These are phyloP conservation scores for Aspergillus avenaceus DNA, from an alignment of 495 filamentous ascomycete species.

Conservation along the genomic window DNA sequence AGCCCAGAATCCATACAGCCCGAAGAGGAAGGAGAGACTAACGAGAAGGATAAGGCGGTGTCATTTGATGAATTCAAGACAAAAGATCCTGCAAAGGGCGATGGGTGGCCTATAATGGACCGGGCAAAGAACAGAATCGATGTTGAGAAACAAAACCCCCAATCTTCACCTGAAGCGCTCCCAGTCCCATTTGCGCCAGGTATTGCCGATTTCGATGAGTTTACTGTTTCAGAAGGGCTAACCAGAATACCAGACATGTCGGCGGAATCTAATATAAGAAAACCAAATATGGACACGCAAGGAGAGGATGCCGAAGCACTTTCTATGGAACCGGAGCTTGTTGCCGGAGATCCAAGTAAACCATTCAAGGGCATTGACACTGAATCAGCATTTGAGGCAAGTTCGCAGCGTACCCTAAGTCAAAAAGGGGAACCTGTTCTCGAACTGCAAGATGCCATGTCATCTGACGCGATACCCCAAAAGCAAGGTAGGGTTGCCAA, in stretches of 20 bases:
- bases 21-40: no score
- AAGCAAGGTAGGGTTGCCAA: slow-evolving; percentile 28
- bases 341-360: not conserved
- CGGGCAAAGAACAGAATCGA: slow-evolving; percentile 31
- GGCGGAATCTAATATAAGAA: not conserved
- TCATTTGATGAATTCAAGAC: slow-evolving; percentile 8
- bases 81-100: slow-evolving; percentile 13
- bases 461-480: not conserved
- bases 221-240: slow-evolving; percentile 26
- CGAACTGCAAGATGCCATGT: slow-evolving; percentile 7
- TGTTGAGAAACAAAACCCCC: slow-evolving; percentile 18
- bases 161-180: slow-evolving; percentile 22
- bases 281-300: slow-evolving; percentile 21
- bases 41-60: no score
- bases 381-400: slow-evolving; percentile 8
- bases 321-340: not conserved
- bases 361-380: not conserved
- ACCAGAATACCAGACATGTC: not conserved
- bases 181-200: slow-evolving; percentile 25
- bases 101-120: slow-evolving; percentile 38
- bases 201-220: slow-evolving; percentile 33
- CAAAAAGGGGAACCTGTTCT: slow-evolving; percentile 3
- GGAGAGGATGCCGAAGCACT: slow-evolving; percentile 2
- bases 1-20: slow-evolving; percentile 6
- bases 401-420: slow-evolving; percentile 1